A percentile compares a stretch with the other conserved stretches of the same genome.
Conservation (phyloP, 140 eudicot species). For the Bidens hawaiensis region DNA sequence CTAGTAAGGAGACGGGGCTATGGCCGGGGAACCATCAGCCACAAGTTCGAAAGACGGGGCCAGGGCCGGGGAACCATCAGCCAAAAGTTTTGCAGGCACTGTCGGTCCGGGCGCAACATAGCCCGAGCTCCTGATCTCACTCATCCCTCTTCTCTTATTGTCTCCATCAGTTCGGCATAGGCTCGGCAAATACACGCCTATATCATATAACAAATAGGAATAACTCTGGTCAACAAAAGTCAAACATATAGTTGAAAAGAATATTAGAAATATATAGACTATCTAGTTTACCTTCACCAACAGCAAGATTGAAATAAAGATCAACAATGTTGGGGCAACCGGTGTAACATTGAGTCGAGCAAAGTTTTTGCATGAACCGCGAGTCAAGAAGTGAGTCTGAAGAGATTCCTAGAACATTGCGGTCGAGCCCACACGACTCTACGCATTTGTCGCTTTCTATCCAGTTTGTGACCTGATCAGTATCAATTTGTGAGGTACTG, state of each 20-base stretch:
- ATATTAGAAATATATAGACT: neutral
- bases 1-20: neutral
- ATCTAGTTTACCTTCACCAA: slow-evolving; percentile 63
- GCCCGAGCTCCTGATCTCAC: slow-evolving; percentile 75
- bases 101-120: slow-evolving; percentile 52
- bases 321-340: slow-evolving; percentile 82
- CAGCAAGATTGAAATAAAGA: slow-evolving; percentile 81
- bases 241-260: neutral
- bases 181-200: slow-evolving; percentile 72
- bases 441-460: slow-evolving; percentile 68
- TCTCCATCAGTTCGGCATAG: slow-evolving; percentile 48
- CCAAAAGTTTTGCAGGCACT: neutral
- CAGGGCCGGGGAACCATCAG: slow-evolving; percentile 17
- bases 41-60: slow-evolving; percentile 3
- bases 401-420: slow-evolving; percentile 74
- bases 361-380: slow-evolving; percentile 55
- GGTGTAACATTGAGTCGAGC: slow-evolving; percentile 63
- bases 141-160: slow-evolving; percentile 60
- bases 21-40: neutral
- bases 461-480: slow-evolving; percentile 46
- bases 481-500: slow-evolving; percentile 64
- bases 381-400: slow-evolving; percentile 75
- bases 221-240: neutral
- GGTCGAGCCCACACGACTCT: slow-evolving; percentile 66
- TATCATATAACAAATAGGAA: neutral